Conservation (phyloP, 2,329 filamentous ascomycete genomes). For the Arthrobotrys musiformis region DNA sequence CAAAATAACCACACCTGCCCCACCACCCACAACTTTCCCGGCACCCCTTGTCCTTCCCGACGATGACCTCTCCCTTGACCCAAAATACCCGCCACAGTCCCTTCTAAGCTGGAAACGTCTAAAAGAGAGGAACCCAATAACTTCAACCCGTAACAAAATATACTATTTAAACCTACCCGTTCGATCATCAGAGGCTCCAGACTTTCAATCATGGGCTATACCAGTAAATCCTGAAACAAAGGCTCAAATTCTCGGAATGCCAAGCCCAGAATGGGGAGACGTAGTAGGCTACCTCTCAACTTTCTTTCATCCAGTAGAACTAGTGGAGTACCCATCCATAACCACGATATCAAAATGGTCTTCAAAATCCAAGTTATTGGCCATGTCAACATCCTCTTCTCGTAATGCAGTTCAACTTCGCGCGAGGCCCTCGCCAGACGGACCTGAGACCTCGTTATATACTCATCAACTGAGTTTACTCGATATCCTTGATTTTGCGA, state of each 20-base stretch:
- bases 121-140: constrained; percentile 67
- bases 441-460: constrained; percentile 21
- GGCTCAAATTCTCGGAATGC: neutral
- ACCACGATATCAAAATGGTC: constrained; percentile 58
- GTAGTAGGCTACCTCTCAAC: constrained; percentile 65
- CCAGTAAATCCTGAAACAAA: constrained; percentile 58
- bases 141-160: constrained; percentile 65
- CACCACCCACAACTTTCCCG: constrained; percentile 65
- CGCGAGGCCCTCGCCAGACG: constrained; percentile 2
- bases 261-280: constrained; percentile 59
- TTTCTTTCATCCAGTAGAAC: constrained; percentile 61
- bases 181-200: constrained; percentile 61
- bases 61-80: constrained; percentile 70
- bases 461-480: constrained; percentile 69
- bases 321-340: constrained; percentile 32
- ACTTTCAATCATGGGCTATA: constrained; percentile 65
- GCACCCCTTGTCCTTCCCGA: constrained; percentile 70
- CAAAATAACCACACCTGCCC: neutral
- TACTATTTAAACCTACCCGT: constrained; percentile 68
- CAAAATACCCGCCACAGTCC: constrained; percentile 67
- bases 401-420: constrained; percentile 64
- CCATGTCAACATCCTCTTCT: constrained; percentile 65
- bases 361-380: neutral
- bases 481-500: constrained; percentile 71
- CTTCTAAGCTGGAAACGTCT: constrained; percentile 67